Evolutionary conservation across 2,329 filamentous ascomycete species (phyloP), one percentile per base, ranked within the genome.

Genomic region (Phyllosticta paracitricarpa): DNA sequence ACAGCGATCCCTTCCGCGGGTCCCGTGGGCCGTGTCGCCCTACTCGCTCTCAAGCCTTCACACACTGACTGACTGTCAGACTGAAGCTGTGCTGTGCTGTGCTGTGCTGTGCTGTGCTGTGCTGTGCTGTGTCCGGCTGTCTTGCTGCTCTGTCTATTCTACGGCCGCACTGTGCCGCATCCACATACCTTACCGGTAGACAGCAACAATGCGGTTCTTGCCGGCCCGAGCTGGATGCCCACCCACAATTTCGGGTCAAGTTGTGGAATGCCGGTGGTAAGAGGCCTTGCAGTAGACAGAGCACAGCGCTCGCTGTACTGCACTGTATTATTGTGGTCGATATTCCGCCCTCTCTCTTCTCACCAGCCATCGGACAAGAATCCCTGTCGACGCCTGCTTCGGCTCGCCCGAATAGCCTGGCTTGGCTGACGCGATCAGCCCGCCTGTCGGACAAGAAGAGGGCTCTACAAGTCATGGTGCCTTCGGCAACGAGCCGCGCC

Each of bases 1-100:
- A 48, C 14, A n/a, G 40, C 40, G 58, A 61, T 61, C 58, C 40
- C 58, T 61, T 61, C 58, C 58, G 58, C 58, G 58, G 58, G 22
- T 61, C 58, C 58, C 58, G 58, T 60, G 56, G 51, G 52, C 28
- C 28, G 28, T 30, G 28, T 30, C 28, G 28, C 28, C 28, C 28
- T 30, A 30, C 6, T 8, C 28, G 28, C 28, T 7, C 28, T 30
- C 28, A 30, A 22, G 19, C 19, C 19, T 22, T 22, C 19, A 22
- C 19, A 22, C 19, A 22, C 19, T 22, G 19, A 22, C 19, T 22
- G 19, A 22, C 19, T 22, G 19, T 22, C 19, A 22, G 19, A 22
- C 19, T 22, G 19, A 22, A 22, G 19, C 19, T 22, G 19, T 22
- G 19, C 19, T 22, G 19, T 22, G 19, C 19, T 22, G 19, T 22